Evolutionary conservation across 495 filamentous ascomycete genomes (phyloP), one percentile per base, ranked within the genome.

Genomic region (Annulohypoxylon moriforme): DNA sequence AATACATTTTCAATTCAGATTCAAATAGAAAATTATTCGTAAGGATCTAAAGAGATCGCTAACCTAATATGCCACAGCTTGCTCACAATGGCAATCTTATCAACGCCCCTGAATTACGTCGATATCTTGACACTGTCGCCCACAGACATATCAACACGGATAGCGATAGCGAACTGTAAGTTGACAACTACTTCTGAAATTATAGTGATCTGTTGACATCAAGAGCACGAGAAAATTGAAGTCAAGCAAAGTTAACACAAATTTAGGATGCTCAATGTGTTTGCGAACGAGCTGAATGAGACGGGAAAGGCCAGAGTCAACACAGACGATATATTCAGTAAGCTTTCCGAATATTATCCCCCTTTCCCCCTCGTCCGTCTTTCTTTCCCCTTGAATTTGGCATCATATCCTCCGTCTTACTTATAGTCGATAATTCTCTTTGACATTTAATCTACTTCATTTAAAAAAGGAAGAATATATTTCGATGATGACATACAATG

Each of bases 71-170:
- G n/a, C n/a, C 36, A 13, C 29, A 70, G 68, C 57, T 73, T 31
- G 82, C 83, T 20, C 84, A 86, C 81, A 98, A 98, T 75, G 96
- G 96, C 33, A 99, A 98, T 79, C 85, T 98, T 46, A 94, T 98
- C 83, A 98, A 99, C 77, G 92, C 94, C n/a, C 85, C 87, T 3
- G 90, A 92, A 47, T 84, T 99, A 44, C 90, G 89, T 75, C 79
- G 82, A 64, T 94, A 90, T 76, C 87, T 99, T 40, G 96, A 99
- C 74, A 83, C 91, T 69, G 93, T 94, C 67, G 96, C 93, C 4
- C 94, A 96, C 80, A 87, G 96, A 71, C 96, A 98, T 78, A 94
- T 98, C 81, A 99, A 99, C 82, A 97, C 96, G 25, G 94, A 98
- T 66, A 94, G 90, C 61, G 96, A 99, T 79, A 94, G 91, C 74